Evolutionary conservation across 208 protist species (phyloP), one percentile per base, ranked within the genome.

Genomic region (Leptomonas pyrrhocoris): DNA sequence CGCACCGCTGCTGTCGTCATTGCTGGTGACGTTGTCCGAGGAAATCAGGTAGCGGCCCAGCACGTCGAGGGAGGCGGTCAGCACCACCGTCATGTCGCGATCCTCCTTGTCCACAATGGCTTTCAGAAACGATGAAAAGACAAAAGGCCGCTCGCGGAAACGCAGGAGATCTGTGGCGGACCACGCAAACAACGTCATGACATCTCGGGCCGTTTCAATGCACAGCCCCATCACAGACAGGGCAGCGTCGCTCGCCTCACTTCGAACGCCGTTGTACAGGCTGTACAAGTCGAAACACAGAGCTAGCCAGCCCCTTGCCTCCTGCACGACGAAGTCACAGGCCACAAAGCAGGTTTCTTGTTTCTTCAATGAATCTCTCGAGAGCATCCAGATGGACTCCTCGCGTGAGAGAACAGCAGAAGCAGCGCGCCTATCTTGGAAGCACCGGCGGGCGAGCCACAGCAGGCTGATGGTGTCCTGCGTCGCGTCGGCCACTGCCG

Each of bases 71-170:
- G 73, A 73, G 19, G 66, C 60, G 1, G 58, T 66, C 25, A 73
- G 19, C 27, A 79, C 61, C 15, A 53, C 56, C 74, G 48, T 61
- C 63, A 80, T 36, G 25, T 80, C 67, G 16, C 63, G 48, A 15
- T 80, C 74, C 40, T 80, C 74, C 51, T 75, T 73, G 34, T 79
- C 74, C 8, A 79, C 74, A 15, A 79, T 46, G 7, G 58, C 63
- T 30, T 53, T 72, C 8, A 72, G 28, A 40, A 77, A 72, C 4
- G 72, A 72, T 5, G 72, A 77, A 36, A 77, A 77, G 28, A 77
- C 72, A 55, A 77, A 77, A 30, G 72, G 72, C 5, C 64, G 72
- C 64, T 71, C 64, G 27, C 72, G 72, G 48, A 77, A 67, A 58
- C 72, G 72, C 16, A 77, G 63, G 25, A 77, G 72, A 54, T 77